phyloP scores from a whole-genome alignment of 225 moss, liverwort and hornwort genomes.

The Pleurozium schreberi region DNA sequence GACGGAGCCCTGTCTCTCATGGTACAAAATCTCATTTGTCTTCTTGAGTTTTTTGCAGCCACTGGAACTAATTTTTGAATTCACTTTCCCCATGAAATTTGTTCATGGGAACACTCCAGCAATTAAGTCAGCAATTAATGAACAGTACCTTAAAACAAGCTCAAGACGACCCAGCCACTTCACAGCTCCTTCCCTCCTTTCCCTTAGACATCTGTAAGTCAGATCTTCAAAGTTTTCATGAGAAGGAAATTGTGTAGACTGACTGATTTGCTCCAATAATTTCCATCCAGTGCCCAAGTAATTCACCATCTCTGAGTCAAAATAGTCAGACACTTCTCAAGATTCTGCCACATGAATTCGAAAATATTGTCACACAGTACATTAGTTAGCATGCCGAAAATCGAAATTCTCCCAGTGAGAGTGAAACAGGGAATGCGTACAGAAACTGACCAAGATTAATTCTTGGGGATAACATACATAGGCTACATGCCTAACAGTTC shows the following conservation, averaged over 20 bases:
- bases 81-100: no score
- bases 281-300: background rate
- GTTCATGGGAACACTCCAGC: background rate
- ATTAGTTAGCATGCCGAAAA: background rate
- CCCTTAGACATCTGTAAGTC: no score
- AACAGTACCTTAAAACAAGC: background rate
- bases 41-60: background rate
- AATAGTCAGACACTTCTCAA: no score
- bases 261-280: background rate
- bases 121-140: background rate
- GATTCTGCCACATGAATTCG: background rate
- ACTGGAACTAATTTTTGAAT: no score
- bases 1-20: constrained; percentile 48
- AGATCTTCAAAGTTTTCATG: background rate
- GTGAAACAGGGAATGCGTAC: background rate
- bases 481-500: background rate
- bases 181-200: background rate
- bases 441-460: background rate
- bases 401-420: background rate
- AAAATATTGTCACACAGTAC: background rate
- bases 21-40: constrained; percentile 6
- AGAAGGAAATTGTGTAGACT: background rate
- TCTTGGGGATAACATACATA: no score
- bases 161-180: background rate
- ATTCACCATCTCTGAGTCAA: background rate